These are phyloP conservation scores for Arabidopsis thaliana DNA, from an alignment of 345 rosid genomes.

Conservation along the genomic window TAIR10.1 NC_003070.9:10707501-10708000, in stretches of 20 bases:
- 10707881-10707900: not conserved
- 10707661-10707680: not conserved
- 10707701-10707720: slow-evolving; percentile 6
- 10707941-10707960: slow-evolving; percentile 38
- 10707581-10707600: no score
- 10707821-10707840: slow-evolving; percentile 48
- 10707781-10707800: slow-evolving; percentile 48
- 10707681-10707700: not conserved
- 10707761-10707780: slow-evolving; percentile 49
- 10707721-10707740: slow-evolving; percentile 31
- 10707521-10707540: no score
- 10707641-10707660: no score
- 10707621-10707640: no score
- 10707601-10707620: no score
- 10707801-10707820: slow-evolving; percentile 48
- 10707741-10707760: slow-evolving; percentile 45
- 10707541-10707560: no score
- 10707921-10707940: slow-evolving; percentile 38
- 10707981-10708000: slow-evolving; percentile 44
- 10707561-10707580: no score
- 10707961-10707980: slow-evolving; percentile 39
- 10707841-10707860: slow-evolving; percentile 44
- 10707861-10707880: slow-evolving; percentile 36
- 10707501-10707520: no score
- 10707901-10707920: slow-evolving; percentile 18